Base-by-base conservation (phyloP, 306 rosid genomes). In the Sechiopsis laciniata region DNA sequence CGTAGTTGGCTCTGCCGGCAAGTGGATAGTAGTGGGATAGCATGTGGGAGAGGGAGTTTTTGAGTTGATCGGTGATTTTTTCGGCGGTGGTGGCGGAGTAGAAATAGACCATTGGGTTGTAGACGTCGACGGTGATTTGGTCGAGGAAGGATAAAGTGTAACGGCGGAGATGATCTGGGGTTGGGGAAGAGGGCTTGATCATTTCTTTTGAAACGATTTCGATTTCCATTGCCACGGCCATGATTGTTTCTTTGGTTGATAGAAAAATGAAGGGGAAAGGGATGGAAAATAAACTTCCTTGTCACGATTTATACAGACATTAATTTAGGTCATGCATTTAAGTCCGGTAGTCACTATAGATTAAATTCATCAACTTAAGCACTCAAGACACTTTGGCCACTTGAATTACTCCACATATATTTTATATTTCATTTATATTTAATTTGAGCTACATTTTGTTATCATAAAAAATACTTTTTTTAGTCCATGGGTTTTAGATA, bases 1-100 rank as follows among this genome's bases (percentile, higher is more conserved):
- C 22, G 29, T 71, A 42, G 13, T 77, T 66, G 59, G 58, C 51
- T 56, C 82, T 52, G 3, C 86, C 84, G 0, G 78, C 80, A 1
- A 83, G 66, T 0, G 84, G 86, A 71, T 83, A 80, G 70, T 8
- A 83, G 8, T 72, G 54, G 66, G 83, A 61, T 19, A 83, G n/a
- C 57, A 73, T 55, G 2, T 69, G 22, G 51, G 82, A 63, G 29
- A 83, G 46, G 37, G 83, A 79, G 7, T 10, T 37, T 17, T 77
- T 79, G 2, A 79, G 78, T 13, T 65, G 73, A 61, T 26, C 17
- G 48, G 63, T 1, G 1, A 74, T 17, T 10, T 45, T 21, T 2
- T 7, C 17, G 7, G 4, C 58, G 0, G 56, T 21, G 2, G 7
- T 17, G 4, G 4, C 58, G 0, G 56, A 2, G 9, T 68, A 79